Base-by-base conservation (phyloP, 345 rosid genomes). In the Rubroshorea leprosula region DNA sequence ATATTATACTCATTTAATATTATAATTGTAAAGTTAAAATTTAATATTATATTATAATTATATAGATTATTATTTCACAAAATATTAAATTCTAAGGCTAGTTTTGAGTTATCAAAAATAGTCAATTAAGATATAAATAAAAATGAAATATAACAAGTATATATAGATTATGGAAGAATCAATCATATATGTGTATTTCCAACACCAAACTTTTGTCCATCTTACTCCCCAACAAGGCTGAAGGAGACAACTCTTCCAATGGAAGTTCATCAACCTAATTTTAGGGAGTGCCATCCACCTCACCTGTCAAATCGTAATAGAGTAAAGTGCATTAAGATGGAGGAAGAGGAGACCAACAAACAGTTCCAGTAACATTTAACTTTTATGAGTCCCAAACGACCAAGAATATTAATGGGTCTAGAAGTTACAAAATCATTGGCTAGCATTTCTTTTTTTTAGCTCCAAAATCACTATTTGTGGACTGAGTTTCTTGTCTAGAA, bases 201-300 rank as follows among this genome's bases (percentile, higher is more conserved):
- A 31, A 29, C 46, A 35, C 24, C 23, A 44, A 44, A n/a, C n/a
- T 44, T 44, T 14, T 10, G 47, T 44, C n/a, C 4, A 44, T 16
- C 17, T n/a, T 15, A 2, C 58, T 38, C n/a, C 47, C 59, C 22
- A 24, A 15, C 14, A 8, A 55, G 43, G 18, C 20, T 38, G 48
- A 55, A 38, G 26, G 23, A 38, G 59, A 39, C 59, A 19, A 5
- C 27, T 2, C 22, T 22, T 18, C 47, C 59, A 38, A 55, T 55
- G 27, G 48, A 17, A 21, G 4, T 18, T 5, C 47, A 55, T 20
- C 38, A 39, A 19, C 26, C 19, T 21, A 35, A 31, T 5, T 12
- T 25, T 26, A n/a, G 2, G 24, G 14, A 19, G 25, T 54, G 45
- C 21, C n/a, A 9, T 27, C 23, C 56, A 27, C 56, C 56, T 52